Evolutionary conservation across 768 basidiomycete genomes (phyloP).

Genomic region (Mycena rebaudengoi): DNA sequence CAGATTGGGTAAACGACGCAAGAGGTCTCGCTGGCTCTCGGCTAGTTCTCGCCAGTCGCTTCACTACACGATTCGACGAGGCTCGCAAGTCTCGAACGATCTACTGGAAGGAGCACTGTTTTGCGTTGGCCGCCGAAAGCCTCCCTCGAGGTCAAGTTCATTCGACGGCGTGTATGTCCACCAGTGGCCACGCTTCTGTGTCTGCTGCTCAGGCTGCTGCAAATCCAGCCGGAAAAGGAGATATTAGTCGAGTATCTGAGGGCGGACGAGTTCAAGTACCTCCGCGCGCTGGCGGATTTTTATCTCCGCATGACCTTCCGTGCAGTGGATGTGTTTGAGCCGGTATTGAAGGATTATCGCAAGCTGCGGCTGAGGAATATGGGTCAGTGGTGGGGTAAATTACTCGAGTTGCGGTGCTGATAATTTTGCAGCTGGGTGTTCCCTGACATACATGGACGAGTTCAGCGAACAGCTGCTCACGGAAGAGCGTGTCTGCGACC

Average conservation of each 20-base stretch:
- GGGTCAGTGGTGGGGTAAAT: too few species aligned
- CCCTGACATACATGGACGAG: conserved; percentile 89
- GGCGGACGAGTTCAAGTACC: conserved; percentile 99
- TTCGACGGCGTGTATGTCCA: conserved; percentile 97
- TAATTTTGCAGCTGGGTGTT: conserved; percentile 74
- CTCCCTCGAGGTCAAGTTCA: conserved; percentile 81
- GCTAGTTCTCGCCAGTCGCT: too few species aligned
- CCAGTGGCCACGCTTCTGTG: conserved; percentile 93
- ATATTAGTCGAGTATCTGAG: conserved; percentile 94
- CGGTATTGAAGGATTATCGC: conserved; percentile 91
- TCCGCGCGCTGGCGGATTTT: conserved; percentile 91
- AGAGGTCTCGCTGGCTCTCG: too few species aligned
- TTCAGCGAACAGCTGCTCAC: conserved; percentile 85
- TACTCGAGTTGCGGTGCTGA: conserved; percentile 1
- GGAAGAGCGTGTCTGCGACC: conserved; percentile 95
- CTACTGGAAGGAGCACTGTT: conserved; percentile 99
- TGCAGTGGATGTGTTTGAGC: conserved; percentile 93
- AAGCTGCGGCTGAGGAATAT: conserved; percentile 86
- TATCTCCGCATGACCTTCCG: conserved; percentile 96
- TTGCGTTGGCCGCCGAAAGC: conserved; percentile 93
- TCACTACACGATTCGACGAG: too few species aligned
- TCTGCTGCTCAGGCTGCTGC: conserved; percentile 90
- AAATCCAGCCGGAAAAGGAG: conserved; percentile 98
- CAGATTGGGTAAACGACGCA: too few species aligned
- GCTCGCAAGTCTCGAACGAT: too few species aligned